Base-by-base conservation (phyloP, 495 filamentous ascomycete species). In the Trichoderma gamsii region DNA sequence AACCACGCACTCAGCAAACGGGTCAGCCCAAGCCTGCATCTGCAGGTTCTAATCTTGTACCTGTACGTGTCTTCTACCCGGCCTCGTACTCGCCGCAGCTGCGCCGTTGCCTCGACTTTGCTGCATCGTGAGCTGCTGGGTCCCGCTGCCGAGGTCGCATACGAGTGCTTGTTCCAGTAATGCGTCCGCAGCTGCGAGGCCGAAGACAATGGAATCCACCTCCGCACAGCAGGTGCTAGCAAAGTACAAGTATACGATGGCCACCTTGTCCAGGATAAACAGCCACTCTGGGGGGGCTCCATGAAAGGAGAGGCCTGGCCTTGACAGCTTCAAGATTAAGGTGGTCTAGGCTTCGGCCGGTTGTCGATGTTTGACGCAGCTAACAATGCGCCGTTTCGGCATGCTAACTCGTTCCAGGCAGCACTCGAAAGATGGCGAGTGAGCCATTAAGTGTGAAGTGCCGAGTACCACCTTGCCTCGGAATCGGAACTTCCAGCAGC, bases 301-400 rank as follows among this genome's bases (percentile, higher is more conserved):
- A 29, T 61, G 56, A 61, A 61, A 61, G 56, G 56, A 61, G 56
- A 49, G 29, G 16, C 16, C 56, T 25, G 29, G 56, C 8, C 23
- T 29, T 18, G 56, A 32, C 56, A 32, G 25, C 56, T 21, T 61
- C 49, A 21, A 52, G 56, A 61, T 32, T 25, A 61, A 21, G 51
- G 56, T 61, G 56, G 56, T 9, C 56, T 9, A 61, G 56, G 56
- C 56, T 61, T 61, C 56, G 56, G 56, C 56, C 56, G 56, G 56
- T 25, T 61, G 56, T 61, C 56, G 56, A 61, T 29, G 56, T 15
- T 61, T 61, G 56, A 61, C 27, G 56, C 56, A 61, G 25, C 56
- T 61, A 32, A 61, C 29, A 27, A 18, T 15, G 27, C 56, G 25
- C 56, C 35, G 35, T 38, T 38, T 38, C 35, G 35, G 35, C 35